Evolutionary conservation across 2,329 filamentous ascomycete species (phyloP).

Genomic region (Aspergillus ochraceus): DNA sequence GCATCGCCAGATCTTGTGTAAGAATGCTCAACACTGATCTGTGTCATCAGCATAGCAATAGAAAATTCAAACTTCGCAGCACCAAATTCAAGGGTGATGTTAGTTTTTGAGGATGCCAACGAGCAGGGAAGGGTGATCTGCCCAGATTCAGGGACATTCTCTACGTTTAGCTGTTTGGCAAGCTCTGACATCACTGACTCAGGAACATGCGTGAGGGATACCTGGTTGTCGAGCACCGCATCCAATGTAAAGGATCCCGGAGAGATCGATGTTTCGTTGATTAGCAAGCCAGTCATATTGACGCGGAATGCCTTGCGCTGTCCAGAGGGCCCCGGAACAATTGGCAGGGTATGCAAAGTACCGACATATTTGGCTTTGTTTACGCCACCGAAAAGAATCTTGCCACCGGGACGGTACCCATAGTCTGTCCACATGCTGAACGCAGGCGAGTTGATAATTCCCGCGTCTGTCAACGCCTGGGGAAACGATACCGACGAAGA

Average conservation of each 20-base stretch:
- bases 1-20: not conserved
- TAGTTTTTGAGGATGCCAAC: not conserved
- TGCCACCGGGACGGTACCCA: not conserved
- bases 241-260: not conserved
- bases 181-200: not conserved
- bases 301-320: not conserved
- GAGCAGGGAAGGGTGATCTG: not conserved
- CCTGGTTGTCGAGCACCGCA: not conserved
- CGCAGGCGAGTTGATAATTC: not conserved
- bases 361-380: not conserved
- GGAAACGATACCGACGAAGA: not conserved
- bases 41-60: not conserved
- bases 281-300: not conserved
- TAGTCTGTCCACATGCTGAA: not conserved
- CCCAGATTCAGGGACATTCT: not conserved
- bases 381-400: not conserved
- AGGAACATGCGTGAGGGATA: not conserved
- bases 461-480: not conserved
- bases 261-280: not conserved
- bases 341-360: not conserved
- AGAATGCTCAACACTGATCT: not conserved
- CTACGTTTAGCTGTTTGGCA: not conserved
- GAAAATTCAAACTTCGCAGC: not conserved
- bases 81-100: not conserved
- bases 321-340: not conserved